Evolutionary conservation across 371 early-diverging fungal species (phyloP).

Genomic region (Mortierella sp.): DNA sequence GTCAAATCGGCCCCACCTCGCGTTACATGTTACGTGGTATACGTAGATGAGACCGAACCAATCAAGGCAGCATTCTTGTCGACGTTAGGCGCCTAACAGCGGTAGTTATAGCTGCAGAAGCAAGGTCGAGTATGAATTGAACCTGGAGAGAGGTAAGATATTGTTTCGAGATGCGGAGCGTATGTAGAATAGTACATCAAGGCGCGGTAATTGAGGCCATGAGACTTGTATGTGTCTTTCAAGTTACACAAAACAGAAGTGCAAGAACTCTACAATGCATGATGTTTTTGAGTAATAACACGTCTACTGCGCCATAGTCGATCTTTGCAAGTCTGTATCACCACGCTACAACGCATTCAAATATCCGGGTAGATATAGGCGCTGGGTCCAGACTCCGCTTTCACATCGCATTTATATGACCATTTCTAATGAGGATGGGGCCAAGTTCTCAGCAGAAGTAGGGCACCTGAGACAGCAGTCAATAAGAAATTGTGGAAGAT

Average conservation of each 20-base stretch:
- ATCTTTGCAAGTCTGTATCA: too few relatives aligned
- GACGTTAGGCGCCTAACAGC: slow-evolving; percentile 75
- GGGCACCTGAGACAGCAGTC: slow-evolving; percentile 70
- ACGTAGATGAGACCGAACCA: slow-evolving; percentile 88
- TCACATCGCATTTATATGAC: too few relatives aligned
- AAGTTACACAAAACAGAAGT: slow-evolving; percentile 89
- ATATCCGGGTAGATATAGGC: slow-evolving; percentile 64
- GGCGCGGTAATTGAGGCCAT: slow-evolving; percentile 90
- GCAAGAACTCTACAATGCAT: slow-evolving; percentile 76
- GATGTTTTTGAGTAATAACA: neutral
- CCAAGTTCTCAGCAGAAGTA: slow-evolving; percentile 79
- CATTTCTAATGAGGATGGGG: slow-evolving; percentile 71
- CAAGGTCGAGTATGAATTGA: slow-evolving; percentile 90
- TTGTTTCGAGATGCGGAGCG: slow-evolving; percentile 90
- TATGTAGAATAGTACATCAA: slow-evolving; percentile 94
- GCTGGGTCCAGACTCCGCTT: slow-evolving; percentile 73
- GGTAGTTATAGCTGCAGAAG: slow-evolving; percentile 86
- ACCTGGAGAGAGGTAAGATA: slow-evolving; percentile 89
- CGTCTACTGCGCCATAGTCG: too few relatives aligned
- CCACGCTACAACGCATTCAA: slow-evolving; percentile 27
- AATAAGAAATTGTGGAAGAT: slow-evolving; percentile 83
- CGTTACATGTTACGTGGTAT: slow-evolving; percentile 85
- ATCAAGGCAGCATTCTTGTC: slow-evolving; percentile 83
- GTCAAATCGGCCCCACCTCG: slow-evolving; percentile 45
- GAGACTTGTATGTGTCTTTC: slow-evolving; percentile 84